These are phyloP conservation scores for Rhizopus stolonifer DNA, from an alignment of 371 early-diverging fungal species.

Conservation along the genomic window DNA sequence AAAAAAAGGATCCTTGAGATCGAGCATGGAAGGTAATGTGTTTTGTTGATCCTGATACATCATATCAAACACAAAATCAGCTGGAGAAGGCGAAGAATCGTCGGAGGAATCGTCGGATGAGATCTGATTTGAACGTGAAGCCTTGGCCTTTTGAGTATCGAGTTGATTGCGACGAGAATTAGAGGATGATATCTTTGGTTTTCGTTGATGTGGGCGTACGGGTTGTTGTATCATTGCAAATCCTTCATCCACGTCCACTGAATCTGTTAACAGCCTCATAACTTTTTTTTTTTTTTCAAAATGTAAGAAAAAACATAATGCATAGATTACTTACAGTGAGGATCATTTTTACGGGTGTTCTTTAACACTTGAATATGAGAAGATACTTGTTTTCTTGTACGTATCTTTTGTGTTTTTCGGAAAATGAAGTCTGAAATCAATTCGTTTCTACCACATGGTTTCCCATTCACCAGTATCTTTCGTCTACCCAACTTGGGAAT, in stretches of 20 bases:
- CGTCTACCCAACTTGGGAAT: conserved; percentile 61
- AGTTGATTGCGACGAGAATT: neutral
- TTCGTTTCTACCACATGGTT: conserved; percentile 75
- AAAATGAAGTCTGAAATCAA: conserved; percentile 77
- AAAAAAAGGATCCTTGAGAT: conserved; percentile 27
- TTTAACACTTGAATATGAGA: conserved; percentile 79
- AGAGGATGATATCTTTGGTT: conserved; percentile 3
- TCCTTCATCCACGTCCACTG: conserved; percentile 32
- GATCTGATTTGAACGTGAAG: conserved; percentile 15
- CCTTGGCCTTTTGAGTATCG: conserved; percentile 3
- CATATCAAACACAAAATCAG: conserved; percentile 47
- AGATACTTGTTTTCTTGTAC: conserved; percentile 76
- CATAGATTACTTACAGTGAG: conserved; percentile 48
- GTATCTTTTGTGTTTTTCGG: conserved; percentile 59
- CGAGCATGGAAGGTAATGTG: conserved; percentile 24
- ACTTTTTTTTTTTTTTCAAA: conserved; percentile 26
- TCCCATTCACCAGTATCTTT: conserved; percentile 60
- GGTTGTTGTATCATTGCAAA: conserved; percentile 10
- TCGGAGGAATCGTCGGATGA: conserved; percentile 46
- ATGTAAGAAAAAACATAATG: conserved; percentile 2
- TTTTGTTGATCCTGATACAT: conserved; percentile 34
- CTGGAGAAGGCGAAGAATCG: conserved; percentile 40
- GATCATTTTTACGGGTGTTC: conserved; percentile 66
- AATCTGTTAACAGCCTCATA: conserved; percentile 57
- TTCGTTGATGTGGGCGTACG: conserved; percentile 4